These are phyloP conservation scores for Trametes cubensis DNA, from an alignment of 768 basidiomycete genomes.

Conservation along the genomic window DNA sequence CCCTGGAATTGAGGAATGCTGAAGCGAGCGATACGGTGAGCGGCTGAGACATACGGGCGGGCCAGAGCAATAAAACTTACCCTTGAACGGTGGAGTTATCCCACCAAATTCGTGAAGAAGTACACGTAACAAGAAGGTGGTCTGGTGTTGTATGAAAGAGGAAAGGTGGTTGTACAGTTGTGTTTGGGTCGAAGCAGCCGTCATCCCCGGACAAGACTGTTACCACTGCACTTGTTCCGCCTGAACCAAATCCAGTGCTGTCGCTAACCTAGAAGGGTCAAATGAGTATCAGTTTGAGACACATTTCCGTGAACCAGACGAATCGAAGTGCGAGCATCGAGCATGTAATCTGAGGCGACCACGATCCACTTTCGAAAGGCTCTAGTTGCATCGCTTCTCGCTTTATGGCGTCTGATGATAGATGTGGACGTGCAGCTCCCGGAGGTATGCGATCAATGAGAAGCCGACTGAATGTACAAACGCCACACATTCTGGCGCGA, in stretches of 20 bases:
- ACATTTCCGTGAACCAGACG: too few species aligned
- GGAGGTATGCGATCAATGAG: too few species aligned
- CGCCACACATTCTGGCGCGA: too few species aligned
- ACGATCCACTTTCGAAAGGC: too few species aligned
- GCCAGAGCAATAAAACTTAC: conserved; percentile 35
- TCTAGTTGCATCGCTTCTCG: too few species aligned
- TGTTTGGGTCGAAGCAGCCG: conserved; percentile 60
- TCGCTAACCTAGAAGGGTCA: conserved; percentile 62
- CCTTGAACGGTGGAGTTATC: conserved; percentile 52
- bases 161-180: conserved; percentile 54
- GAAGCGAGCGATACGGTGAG: not conserved
- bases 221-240: conserved; percentile 73
- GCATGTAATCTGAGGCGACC: too few species aligned
- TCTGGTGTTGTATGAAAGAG: conserved; percentile 62
- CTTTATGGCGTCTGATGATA: too few species aligned
- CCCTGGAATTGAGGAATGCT: conserved; percentile 68
- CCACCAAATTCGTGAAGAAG: conserved; percentile 69
- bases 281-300: too few species aligned
- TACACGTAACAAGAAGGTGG: conserved; percentile 69
- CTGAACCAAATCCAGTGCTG: conserved; percentile 62
- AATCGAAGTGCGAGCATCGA: too few species aligned
- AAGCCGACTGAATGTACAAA: too few species aligned
- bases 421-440: too few species aligned
- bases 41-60: not conserved
- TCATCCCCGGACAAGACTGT: conserved; percentile 55